Conservation (phyloP, 176 grass and related monocot species). For the Typha latifolia region DNA sequence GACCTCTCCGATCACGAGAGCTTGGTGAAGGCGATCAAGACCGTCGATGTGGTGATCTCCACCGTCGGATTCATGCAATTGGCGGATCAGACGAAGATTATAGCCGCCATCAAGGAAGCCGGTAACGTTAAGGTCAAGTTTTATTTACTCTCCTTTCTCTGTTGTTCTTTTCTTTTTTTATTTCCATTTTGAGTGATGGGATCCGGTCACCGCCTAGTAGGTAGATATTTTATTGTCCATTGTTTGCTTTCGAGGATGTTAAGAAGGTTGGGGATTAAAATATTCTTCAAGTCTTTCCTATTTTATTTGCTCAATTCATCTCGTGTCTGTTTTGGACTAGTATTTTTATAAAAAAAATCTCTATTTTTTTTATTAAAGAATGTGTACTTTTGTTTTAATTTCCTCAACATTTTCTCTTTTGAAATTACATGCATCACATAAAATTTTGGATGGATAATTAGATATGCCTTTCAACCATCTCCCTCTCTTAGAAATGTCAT, state of each 20-base stretch:
- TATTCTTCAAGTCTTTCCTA: neutral
- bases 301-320: too few species aligned
- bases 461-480: too few species aligned
- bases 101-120: constrained; percentile 51
- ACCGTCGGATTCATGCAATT: constrained; percentile 28
- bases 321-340: too few species aligned
- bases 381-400: too few species aligned
- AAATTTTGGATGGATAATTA: too few species aligned
- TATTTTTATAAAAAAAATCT: too few species aligned
- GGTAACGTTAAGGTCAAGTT: constrained; percentile 35
- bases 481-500: too few species aligned
- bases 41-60: constrained; percentile 49
- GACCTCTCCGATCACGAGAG: constrained; percentile 47
- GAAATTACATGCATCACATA: too few species aligned
- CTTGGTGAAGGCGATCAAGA: constrained; percentile 34
- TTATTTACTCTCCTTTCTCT: neutral
- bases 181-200: neutral
- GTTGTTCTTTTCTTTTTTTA: neutral
- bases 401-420: too few species aligned
- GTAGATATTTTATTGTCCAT: neutral
- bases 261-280: neutral
- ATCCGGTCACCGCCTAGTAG: neutral
- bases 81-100: constrained; percentile 43
- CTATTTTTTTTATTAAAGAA: too few species aligned
- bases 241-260: neutral